Evolutionary conservation across 2,329 filamentous ascomycete species (phyloP).

Genomic region (Alternaria triticimaculans): DNA sequence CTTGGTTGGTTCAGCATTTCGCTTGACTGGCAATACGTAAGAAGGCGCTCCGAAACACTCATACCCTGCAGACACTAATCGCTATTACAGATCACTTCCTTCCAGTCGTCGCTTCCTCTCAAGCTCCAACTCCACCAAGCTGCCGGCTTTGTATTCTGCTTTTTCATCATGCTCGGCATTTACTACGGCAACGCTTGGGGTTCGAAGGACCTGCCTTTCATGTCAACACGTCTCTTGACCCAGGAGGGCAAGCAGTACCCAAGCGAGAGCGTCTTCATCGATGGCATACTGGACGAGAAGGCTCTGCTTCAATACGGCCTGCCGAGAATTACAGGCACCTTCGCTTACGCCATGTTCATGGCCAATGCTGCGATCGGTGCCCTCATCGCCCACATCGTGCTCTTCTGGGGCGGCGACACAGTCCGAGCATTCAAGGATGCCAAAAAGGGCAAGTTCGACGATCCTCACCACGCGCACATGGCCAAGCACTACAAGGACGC

Average conservation of each 20-base stretch:
- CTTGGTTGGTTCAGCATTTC: constrained; percentile 17
- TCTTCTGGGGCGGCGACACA: constrained; percentile 23
- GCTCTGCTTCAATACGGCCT: constrained; percentile 18
- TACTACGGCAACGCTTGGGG: constrained; percentile 24
- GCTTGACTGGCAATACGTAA: constrained; percentile 26
- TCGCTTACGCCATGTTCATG: constrained; percentile 25
- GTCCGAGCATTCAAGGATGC: constrained; percentile 17
- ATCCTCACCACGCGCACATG: constrained; percentile 21
- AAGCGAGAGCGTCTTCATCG: constrained; percentile 16
- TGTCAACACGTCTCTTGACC: constrained; percentile 23
- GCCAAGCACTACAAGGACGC: constrained; percentile 20
- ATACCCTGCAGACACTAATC: not conserved
- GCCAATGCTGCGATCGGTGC: constrained; percentile 26
- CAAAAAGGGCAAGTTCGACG: constrained; percentile 14
- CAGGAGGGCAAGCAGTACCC: constrained; percentile 14
- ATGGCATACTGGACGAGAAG: constrained; percentile 18
- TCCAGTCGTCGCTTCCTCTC: constrained; percentile 22
- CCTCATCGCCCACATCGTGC: constrained; percentile 15
- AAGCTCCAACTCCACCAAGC: constrained; percentile 21
- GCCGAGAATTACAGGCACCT: constrained; percentile 18
- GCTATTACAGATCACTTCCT: constrained; percentile 16
- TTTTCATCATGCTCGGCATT: constrained; percentile 18
- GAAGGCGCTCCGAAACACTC: not conserved
- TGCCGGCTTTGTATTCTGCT: constrained; percentile 15
- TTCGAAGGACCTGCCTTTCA: constrained; percentile 19